Conservation (phyloP, 2,329 filamentous ascomycete species). For the Pseudogymnoascus sp. region DNA sequence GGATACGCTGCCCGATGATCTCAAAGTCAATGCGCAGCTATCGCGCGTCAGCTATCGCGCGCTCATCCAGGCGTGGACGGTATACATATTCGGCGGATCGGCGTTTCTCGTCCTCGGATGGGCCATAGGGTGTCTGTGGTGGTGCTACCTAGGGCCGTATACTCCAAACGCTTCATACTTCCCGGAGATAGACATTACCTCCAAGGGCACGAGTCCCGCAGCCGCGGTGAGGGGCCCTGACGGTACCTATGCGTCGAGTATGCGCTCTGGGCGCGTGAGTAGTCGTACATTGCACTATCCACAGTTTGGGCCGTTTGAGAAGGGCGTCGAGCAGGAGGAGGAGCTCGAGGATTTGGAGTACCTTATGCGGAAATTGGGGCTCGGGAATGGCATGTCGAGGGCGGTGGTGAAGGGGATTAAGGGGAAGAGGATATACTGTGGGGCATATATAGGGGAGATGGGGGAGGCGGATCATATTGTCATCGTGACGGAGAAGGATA, state of each 20-base stretch:
- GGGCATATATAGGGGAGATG: background rate
- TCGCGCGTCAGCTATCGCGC: background rate
- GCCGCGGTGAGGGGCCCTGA: background rate
- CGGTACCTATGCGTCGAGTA: background rate
- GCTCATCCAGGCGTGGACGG: background rate
- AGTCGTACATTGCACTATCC: background rate
- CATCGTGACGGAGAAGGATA: background rate
- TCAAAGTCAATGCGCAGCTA: background rate
- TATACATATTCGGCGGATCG: background rate
- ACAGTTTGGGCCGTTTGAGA: background rate
- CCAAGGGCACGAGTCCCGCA: background rate
- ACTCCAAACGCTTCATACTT: background rate
- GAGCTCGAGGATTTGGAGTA: background rate
- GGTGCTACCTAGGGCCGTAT: background rate
- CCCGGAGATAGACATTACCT: background rate
- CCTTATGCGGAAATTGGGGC: background rate
- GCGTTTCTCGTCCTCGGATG: background rate
- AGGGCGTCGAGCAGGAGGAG: slow-evolving; percentile 1
- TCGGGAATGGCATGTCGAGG: background rate
- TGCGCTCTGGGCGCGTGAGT: background rate
- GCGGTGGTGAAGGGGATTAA: background rate
- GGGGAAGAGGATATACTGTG: slow-evolving; percentile 4
- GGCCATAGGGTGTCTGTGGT: slow-evolving; percentile 1
- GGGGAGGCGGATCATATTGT: background rate
- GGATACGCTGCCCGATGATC: background rate